phyloP scores from a whole-genome alignment of 768 basidiomycete genomes.

The Solioccasus polychromus region DNA sequence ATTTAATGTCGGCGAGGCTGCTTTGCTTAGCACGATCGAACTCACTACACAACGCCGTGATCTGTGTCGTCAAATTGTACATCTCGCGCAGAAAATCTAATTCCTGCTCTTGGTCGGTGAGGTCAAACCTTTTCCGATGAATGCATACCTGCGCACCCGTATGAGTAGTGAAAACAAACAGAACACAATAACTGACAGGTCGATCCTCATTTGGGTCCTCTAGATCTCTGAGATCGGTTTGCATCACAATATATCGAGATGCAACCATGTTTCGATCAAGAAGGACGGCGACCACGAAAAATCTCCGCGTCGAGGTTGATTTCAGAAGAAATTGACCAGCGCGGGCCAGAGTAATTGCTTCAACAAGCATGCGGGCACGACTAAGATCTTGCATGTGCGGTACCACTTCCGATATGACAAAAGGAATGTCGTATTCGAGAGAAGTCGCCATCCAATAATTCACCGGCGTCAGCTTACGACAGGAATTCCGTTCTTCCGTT shows the following conservation, averaged over 20 bases:
- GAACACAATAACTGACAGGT: background rate
- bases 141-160: conserved; percentile 4
- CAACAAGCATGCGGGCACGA: conserved; percentile 11
- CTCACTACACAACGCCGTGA: background rate
- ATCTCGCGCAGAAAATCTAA: conserved; percentile 9
- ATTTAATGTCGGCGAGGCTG: background rate
- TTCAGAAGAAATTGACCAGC: background rate
- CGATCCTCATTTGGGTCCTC: background rate
- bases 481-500: background rate
- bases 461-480: conserved; percentile 1
- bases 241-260: conserved; percentile 3
- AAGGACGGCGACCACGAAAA: conserved; percentile 16
- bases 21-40: too few species aligned
- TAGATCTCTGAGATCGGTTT: background rate
- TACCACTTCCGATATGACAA: conserved; percentile 10
- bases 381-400: background rate
- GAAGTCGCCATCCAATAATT: conserved; percentile 8
- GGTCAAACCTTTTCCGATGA: background rate
- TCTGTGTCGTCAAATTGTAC: conserved; percentile 9
- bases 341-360: conserved; percentile 5
- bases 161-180: background rate
- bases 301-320: background rate
- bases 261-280: background rate
- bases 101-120: background rate
- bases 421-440: background rate